Evolutionary conservation across 495 filamentous ascomycete species (phyloP).

Genomic region (Hyaloscypha finlandica): DNA sequence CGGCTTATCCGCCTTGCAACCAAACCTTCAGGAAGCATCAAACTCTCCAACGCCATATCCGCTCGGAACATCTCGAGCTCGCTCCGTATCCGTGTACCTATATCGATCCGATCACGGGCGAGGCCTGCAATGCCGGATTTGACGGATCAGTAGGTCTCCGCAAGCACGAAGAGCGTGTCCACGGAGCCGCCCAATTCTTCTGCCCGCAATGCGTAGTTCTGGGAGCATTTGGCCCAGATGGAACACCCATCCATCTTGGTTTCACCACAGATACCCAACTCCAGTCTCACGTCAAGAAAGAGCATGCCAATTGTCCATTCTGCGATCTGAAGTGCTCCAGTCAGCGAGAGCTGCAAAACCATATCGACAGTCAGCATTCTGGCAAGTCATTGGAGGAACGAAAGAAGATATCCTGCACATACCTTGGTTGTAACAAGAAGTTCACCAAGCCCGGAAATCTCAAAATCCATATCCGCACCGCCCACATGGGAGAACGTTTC

Average conservation of each 20-base stretch:
- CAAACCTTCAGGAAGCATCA: slow-evolving; percentile 85
- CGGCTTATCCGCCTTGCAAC: slow-evolving; percentile 70
- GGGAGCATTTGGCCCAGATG: slow-evolving; percentile 27
- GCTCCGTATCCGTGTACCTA: slow-evolving; percentile 67
- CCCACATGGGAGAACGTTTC: slow-evolving; percentile 71
- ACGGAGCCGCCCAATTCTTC: slow-evolving; percentile 67
- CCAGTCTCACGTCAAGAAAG: slow-evolving; percentile 66
- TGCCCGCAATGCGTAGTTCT: slow-evolving; percentile 63
- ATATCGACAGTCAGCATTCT: slow-evolving; percentile 70
- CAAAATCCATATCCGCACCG: slow-evolving; percentile 71
- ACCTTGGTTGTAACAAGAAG: slow-evolving; percentile 63
- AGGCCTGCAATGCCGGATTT: slow-evolving; percentile 67
- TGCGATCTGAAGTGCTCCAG: slow-evolving; percentile 67
- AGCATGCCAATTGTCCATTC: slow-evolving; percentile 72
- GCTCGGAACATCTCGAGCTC: slow-evolving; percentile 65
- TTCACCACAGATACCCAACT: slow-evolving; percentile 74
- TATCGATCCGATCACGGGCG: slow-evolving; percentile 55
- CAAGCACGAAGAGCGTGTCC: slow-evolving; percentile 68
- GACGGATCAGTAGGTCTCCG: slow-evolving; percentile 68
- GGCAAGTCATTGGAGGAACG: slow-evolving; percentile 61
- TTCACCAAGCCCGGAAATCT: slow-evolving; percentile 82
- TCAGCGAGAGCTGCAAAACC: slow-evolving; percentile 61
- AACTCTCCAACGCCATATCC: slow-evolving; percentile 82
- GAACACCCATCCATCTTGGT: slow-evolving; percentile 41
- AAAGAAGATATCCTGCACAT: slow-evolving; percentile 62